Evolutionary conservation across 2,329 filamentous ascomycete species (phyloP), one percentile per base, ranked within the genome.

Genomic region (Aspergillus oerlinghausenensis): DNA sequence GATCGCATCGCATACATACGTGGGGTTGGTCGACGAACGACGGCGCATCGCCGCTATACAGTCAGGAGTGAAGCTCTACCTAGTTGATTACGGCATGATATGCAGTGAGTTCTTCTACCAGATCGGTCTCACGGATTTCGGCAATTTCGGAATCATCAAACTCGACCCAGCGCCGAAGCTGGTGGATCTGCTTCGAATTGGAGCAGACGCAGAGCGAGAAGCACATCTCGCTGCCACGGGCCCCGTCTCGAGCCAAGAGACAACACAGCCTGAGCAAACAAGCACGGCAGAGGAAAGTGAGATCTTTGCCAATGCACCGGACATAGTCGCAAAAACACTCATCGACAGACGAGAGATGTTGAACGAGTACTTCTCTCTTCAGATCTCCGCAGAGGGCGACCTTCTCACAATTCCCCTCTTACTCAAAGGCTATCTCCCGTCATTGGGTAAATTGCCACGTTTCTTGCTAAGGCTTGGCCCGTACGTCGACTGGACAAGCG

Each of bases 51-150:
- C 87, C n/a, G 92, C 94, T 17, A 89, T 99, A 40, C 94, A 99
- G 75, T 87, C 90, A 38, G 94, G 93, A 14, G 88, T 97, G 8
- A 96, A 92, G 70, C 82, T 99, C 7, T 97, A 89, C 72, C 83
- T 99, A 23, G 82, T 99, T 52, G 94, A 99, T 73, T 99, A 99
- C 68, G 94, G 92, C 10, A 86, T 93, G 70, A 78, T 89, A 1
- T 89, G 86, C 71, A 89, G 86, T 60, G 93, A 97, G 66, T 95
- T 93, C 72, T 95, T 97, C 72, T 99, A 99, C 76, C 94, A 99
- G 75, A 77, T 97, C 21, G 93, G 92, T 0, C 82, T 99, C 38
- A 96, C 92, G 0, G 92, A 99, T 69, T 99, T 99, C 74, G 91
- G 89, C 1, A 99, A 99, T 70, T 97, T 96, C 67, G 94, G 94